phyloP scores from a whole-genome alignment of 306 rosid genomes.

The Cyamopsis tetragonoloba region DNA sequence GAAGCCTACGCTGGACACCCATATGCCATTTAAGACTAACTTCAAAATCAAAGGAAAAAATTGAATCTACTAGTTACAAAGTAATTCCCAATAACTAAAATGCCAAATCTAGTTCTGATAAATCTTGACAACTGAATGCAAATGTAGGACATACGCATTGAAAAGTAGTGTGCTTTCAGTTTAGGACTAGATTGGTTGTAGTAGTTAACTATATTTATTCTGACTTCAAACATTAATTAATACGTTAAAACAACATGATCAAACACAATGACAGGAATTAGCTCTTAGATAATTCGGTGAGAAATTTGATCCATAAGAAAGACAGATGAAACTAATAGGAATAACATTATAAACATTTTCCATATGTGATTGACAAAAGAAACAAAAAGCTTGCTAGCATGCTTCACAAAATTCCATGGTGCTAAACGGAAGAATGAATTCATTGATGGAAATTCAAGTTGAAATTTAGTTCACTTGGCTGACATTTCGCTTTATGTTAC shows the following conservation, averaged over 20 bases:
- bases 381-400: not conserved
- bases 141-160: no score
- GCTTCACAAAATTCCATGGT: not conserved
- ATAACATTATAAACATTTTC: not conserved
- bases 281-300: not conserved
- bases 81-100: not conserved
- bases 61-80: not conserved
- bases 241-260: not conserved
- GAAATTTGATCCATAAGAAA: not conserved
- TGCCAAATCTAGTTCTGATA: not conserved
- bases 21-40: not conserved
- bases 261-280: not conserved
- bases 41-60: conserved; percentile 1
- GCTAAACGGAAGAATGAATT: not conserved
- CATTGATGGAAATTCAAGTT: conserved; percentile 4
- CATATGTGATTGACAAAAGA: not conserved
- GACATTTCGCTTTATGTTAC: conserved; percentile 35
- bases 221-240: not conserved
- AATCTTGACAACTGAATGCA: not conserved
- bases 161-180: not conserved
- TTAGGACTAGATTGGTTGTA: not conserved
- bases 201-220: not conserved
- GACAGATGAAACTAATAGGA: not conserved
- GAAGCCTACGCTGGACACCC: not conserved
- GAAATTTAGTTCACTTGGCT: conserved; percentile 9